Evolutionary conservation across 257 asterid species (phyloP).

Genomic region (Ilex asprella): DNA sequence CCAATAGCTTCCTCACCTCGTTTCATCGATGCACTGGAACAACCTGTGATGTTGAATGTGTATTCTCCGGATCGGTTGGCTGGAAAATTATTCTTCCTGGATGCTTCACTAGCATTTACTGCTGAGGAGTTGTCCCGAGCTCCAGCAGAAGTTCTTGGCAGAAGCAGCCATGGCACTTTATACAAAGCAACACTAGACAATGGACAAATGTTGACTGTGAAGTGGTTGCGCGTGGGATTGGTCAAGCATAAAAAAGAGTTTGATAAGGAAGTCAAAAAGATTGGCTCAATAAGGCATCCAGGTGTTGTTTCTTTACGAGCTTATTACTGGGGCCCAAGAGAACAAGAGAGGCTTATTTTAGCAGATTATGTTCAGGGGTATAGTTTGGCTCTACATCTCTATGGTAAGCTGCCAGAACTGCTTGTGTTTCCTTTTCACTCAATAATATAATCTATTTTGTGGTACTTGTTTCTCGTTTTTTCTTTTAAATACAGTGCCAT

Average conservation of each 20-base stretch:
- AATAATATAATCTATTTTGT: neutral
- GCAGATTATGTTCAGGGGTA: constrained; percentile 79
- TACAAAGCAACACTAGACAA: constrained; percentile 81
- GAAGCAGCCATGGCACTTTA: constrained; percentile 92
- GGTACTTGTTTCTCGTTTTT: neutral
- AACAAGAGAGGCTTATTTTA: constrained; percentile 81
- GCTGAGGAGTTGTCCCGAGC: constrained; percentile 91
- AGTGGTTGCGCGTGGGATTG: constrained; percentile 90
- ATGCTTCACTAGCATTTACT: constrained; percentile 59
- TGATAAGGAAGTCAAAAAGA: constrained; percentile 79
- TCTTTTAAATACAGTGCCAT: neutral
- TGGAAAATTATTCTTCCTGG: constrained; percentile 78
- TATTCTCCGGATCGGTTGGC: constrained; percentile 87
- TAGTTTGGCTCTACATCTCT: constrained; percentile 87
- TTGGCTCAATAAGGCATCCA: constrained; percentile 65
- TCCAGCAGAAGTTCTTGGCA: constrained; percentile 93
- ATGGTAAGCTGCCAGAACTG: constrained; percentile 39
- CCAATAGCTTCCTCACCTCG: constrained; percentile 71
- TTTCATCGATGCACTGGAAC: constrained; percentile 57
- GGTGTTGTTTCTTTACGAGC: constrained; percentile 64
- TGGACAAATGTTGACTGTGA: constrained; percentile 79
- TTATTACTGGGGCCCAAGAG: constrained; percentile 90
- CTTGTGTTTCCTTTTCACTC: neutral
- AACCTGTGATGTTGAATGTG: constrained; percentile 55
- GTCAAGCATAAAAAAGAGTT: constrained; percentile 86